Conservation (phyloP, 352 stramenopile species). For the Phytophthora constricta region DNA sequence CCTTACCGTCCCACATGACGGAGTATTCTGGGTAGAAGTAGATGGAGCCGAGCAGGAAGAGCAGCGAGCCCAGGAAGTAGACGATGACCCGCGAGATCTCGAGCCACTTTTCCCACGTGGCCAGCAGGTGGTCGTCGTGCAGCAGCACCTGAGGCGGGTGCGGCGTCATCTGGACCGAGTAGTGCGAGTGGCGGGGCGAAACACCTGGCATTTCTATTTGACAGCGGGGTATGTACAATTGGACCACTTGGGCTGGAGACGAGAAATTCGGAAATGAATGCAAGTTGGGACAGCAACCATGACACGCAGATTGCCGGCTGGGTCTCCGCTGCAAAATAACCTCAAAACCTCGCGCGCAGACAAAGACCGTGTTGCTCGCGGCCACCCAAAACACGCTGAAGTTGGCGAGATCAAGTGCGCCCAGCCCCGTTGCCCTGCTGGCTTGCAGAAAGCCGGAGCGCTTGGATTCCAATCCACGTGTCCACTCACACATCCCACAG, state of each 20-base stretch:
- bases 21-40: constrained; percentile 83
- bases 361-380: too few species aligned
- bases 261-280: constrained; percentile 37
- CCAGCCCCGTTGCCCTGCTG: neutral
- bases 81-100: constrained; percentile 55
- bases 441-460: constrained; percentile 34
- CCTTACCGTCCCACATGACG: constrained; percentile 67
- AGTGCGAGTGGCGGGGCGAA: constrained; percentile 43
- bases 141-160: constrained; percentile 28
- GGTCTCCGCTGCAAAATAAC: constrained; percentile 9
- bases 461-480: constrained; percentile 24
- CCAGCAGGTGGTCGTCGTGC: constrained; percentile 27
- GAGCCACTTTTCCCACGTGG: constrained; percentile 54
- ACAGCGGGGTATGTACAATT: constrained; percentile 4
- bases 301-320: constrained; percentile 10
- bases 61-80: constrained; percentile 70
- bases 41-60: constrained; percentile 83
- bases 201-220: constrained; percentile 30
- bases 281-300: constrained; percentile 7
- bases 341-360: constrained; percentile 19
- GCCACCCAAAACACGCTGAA: constrained; percentile 37
- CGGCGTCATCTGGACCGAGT: constrained; percentile 29
- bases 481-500: constrained; percentile 20
- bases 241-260: constrained; percentile 20
- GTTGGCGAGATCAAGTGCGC: neutral